Conservation (phyloP, 805 yeast species). For the Ogataea pilisensis region DNA sequence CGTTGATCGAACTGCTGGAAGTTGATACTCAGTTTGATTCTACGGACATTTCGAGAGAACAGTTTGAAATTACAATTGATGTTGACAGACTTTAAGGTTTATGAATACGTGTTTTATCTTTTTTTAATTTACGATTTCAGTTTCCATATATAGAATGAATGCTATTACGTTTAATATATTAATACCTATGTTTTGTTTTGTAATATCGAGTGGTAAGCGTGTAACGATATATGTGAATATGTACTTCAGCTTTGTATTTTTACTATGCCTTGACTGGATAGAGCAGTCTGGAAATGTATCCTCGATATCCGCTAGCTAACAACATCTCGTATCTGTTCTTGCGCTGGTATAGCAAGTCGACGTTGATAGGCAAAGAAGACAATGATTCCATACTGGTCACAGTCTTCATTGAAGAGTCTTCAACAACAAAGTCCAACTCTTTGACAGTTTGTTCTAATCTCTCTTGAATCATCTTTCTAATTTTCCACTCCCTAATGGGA, state of each 20-base stretch:
- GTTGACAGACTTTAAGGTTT: constrained; percentile 25
- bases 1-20: constrained; percentile 20
- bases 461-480: constrained; percentile 32
- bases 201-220: too few relatives aligned
- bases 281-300: constrained; percentile 17
- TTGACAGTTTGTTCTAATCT: constrained; percentile 11
- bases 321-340: constrained; percentile 14
- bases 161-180: too few relatives aligned
- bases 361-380: neutral
- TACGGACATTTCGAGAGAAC: constrained; percentile 27
- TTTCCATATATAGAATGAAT: too few relatives aligned
- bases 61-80: constrained; percentile 42
- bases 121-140: too few relatives aligned
- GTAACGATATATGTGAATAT: too few relatives aligned
- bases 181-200: too few relatives aligned
- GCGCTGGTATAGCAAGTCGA: constrained; percentile 3
- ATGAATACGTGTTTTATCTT: too few relatives aligned
- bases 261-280: constrained; percentile 23
- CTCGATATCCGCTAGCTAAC: constrained; percentile 8
- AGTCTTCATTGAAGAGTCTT: neutral
- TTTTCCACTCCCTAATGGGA: constrained; percentile 49
- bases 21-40: constrained; percentile 25
- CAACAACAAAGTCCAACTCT: too few relatives aligned
- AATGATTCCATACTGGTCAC: too few relatives aligned
- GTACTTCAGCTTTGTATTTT: too few relatives aligned